Base-by-base conservation (phyloP, 1,139 yeast species). In the Hanseniaspora sp. region DNA sequence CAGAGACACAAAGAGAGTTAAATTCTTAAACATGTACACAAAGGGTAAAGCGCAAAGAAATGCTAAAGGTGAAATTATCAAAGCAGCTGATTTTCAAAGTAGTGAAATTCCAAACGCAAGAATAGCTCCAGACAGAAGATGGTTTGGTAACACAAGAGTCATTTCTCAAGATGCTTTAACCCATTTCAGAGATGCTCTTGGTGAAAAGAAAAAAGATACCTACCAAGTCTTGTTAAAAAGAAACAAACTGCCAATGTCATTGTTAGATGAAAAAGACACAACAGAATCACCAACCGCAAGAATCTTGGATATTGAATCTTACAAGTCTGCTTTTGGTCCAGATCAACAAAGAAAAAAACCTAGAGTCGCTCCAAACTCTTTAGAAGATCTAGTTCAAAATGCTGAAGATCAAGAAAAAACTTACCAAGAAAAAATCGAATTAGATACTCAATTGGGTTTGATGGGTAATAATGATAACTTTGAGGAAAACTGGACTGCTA, bases 101-200 rank as follows among this genome's bases (percentile, higher is more conserved):
- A 81, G 88, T 3, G 94, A 88, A 60, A 76, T 86, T 37, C 97
- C 97, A 18, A 80, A 76, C 59, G 98, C 97, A 1, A 76, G 98
- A 60, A 95, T 92, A 47, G 96, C 87, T 66, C 98, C 98, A 5
- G 90, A 92, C 68, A 79, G 95, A 67, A 80, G 92, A 64, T 92
- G 98, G 98, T 94, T 92, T 67, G 96, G 96, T 54, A 92, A 88
- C 70, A 88, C 98, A 31, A 79, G 98, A 64, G 98, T 92, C 46
- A 92, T 92, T 65, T 92, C 96, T 1, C 98, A 92, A 67, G 96
- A 94, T 73, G 96, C 98, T 1, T 74, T 92, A 65, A 74, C 85
- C 44, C 97, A 92, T 71, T 92, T 92, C 71, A 78, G 98, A 68
- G 94, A 87, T 63, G 96, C 96, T 7, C 77, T 92, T 74, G 95